These are phyloP conservation scores for Rubus parviflorus DNA, from an alignment of 306 rosid genomes.

Conservation along the genomic window DNA sequence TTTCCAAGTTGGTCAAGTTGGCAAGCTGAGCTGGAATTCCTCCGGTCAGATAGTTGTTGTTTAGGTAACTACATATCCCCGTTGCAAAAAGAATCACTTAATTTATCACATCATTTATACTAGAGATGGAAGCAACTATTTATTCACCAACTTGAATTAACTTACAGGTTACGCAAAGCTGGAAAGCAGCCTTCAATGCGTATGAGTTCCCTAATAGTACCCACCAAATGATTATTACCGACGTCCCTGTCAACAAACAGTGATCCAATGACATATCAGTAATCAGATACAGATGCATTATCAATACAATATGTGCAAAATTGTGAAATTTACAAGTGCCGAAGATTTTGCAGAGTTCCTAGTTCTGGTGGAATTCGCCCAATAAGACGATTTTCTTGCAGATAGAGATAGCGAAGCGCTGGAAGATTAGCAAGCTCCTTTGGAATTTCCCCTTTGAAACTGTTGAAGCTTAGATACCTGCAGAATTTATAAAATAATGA, in stretches of 20 bases:
- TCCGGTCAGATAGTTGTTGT: constrained; percentile 91
- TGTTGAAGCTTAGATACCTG: constrained; percentile 96
- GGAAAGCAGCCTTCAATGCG: constrained; percentile 97
- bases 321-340: constrained; percentile 63
- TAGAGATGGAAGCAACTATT: background rate
- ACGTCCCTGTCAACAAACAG: constrained; percentile 67
- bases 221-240: constrained; percentile 97
- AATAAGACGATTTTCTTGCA: constrained; percentile 82
- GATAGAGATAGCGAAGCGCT: constrained; percentile 86
- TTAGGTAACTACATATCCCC: constrained; percentile 63
- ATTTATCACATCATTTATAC: constrained; percentile 10
- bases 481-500: constrained; percentile 12
- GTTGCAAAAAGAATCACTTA: constrained; percentile 14
- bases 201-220: constrained; percentile 94
- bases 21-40: constrained; percentile 96
- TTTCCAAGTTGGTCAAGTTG: constrained; percentile 87
- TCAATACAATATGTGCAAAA: constrained; percentile 1
- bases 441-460: constrained; percentile 95
- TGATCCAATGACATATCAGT: constrained; percentile 22
- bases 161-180: constrained; percentile 89
- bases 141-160: constrained; percentile 23
- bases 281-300: constrained; percentile 13
- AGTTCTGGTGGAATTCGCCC: constrained; percentile 92
- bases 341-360: constrained; percentile 89
- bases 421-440: constrained; percentile 93